Conservation (phyloP, 192 early-diverging fungal species). For the Mortierella hygrophila region DNA sequence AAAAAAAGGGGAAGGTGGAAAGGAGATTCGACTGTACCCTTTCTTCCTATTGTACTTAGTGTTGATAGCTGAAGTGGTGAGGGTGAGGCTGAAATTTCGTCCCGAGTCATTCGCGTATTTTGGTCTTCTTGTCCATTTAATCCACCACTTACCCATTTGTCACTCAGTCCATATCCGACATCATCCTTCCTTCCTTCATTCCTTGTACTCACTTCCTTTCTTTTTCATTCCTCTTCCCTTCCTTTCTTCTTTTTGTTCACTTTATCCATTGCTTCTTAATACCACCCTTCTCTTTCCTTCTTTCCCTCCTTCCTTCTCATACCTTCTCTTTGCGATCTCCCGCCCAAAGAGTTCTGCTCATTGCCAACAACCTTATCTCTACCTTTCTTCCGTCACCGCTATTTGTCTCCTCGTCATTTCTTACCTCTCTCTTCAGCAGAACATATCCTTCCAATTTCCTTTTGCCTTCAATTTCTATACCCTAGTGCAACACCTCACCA, state of each 20-base stretch:
- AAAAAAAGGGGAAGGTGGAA: slow-evolving; percentile 10
- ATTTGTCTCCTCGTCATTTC: not conserved
- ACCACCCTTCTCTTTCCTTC: not conserved
- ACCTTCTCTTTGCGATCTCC: not conserved
- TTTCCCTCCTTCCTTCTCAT: not conserved
- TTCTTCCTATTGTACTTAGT: not conserved
- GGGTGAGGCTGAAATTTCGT: not conserved
- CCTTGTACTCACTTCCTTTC: not conserved
- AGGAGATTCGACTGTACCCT: slow-evolving; percentile 5
- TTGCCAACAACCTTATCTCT: not conserved
- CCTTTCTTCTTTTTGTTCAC: not conserved
- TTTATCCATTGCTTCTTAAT: not conserved
- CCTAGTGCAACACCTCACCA: not conserved
- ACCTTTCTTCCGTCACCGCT: not conserved
- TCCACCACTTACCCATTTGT: not conserved
- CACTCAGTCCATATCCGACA: not conserved
- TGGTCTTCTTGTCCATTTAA: not conserved
- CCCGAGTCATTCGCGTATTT: not conserved
- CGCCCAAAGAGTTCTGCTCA: not conserved
- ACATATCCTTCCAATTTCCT: too few relatives aligned
- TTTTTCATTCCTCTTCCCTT: not conserved
- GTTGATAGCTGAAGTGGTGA: not conserved
- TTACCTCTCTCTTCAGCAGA: not conserved
- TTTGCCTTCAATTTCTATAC: not conserved
- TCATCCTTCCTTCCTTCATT: not conserved